These are phyloP conservation scores for Allantophomopsis lycopodina DNA, from an alignment of 2,329 filamentous ascomycete species.

Conservation along the genomic window DNA sequence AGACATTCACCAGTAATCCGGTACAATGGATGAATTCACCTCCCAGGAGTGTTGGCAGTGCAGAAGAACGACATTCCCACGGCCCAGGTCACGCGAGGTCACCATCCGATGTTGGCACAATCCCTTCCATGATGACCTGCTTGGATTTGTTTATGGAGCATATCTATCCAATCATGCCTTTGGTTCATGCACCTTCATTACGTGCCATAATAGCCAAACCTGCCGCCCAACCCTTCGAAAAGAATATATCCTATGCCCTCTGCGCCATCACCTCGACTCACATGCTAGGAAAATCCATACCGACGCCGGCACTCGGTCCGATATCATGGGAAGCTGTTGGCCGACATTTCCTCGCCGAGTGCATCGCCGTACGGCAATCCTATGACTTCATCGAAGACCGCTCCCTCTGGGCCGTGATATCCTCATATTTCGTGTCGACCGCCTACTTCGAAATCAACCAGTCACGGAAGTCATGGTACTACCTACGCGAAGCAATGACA, in stretches of 20 bases:
- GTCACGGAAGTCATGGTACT: constrained; percentile 44
- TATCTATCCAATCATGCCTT: constrained; percentile 50
- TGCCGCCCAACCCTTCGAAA: constrained; percentile 22
- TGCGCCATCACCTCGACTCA: constrained; percentile 38
- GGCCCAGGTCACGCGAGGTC: too few species aligned
- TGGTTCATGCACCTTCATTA: constrained; percentile 42
- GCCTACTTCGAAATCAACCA: constrained; percentile 48
- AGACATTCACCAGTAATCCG: too few species aligned
- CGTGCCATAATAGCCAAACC: constrained; percentile 31
- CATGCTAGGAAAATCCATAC: constrained; percentile 28
- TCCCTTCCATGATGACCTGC: constrained; percentile 23
- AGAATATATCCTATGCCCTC: constrained; percentile 38
- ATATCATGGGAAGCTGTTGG: constrained; percentile 34
- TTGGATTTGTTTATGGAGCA: constrained; percentile 48
- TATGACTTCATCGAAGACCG: constrained; percentile 44
- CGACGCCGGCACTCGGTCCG: constrained; percentile 20
- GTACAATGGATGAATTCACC: too few species aligned
- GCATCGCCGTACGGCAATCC: constrained; percentile 36
- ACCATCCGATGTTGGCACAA: too few species aligned
- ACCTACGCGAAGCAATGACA: constrained; percentile 45
- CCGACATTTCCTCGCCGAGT: constrained; percentile 42
- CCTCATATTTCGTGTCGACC: constrained; percentile 46
- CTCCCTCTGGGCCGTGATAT: constrained; percentile 40
- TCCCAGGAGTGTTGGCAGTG: too few species aligned
- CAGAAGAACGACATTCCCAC: too few species aligned